Evolutionary conservation across 768 basidiomycete genomes (phyloP).

Genomic region (Leccinum fibrillosum): DNA sequence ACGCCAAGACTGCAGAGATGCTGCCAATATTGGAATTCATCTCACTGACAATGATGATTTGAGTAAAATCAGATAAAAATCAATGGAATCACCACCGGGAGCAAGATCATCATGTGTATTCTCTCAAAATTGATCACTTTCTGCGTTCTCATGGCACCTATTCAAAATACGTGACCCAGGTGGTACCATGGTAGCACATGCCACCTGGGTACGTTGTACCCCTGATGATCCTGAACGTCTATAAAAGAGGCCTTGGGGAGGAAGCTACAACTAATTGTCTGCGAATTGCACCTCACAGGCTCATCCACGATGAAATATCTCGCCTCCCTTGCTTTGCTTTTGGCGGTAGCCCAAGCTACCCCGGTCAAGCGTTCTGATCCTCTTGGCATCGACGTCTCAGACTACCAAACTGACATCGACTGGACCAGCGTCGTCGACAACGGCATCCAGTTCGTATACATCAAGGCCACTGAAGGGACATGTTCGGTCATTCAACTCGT

Average conservation of each 20-base stretch:
- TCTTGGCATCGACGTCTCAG: constrained; percentile 55
- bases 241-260: constrained; percentile 10
- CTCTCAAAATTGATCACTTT: neutral
- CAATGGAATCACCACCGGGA: neutral
- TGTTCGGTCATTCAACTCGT: constrained; percentile 28
- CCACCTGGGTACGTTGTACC: neutral
- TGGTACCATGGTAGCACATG: constrained; percentile 14
- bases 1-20: neutral
- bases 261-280: neutral
- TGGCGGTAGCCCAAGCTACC: constrained; percentile 13
- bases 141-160: constrained; percentile 4
- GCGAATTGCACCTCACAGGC: neutral
- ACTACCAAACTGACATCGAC: constrained; percentile 46
- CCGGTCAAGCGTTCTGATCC: constrained; percentile 35
- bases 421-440: constrained; percentile 51
- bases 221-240: neutral
- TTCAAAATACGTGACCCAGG: neutral
- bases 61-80: neutral
- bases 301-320: constrained; percentile 20
- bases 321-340: constrained; percentile 12
- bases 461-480: constrained; percentile 69
- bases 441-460: constrained; percentile 54
- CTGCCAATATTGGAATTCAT: neutral
- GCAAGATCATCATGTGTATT: neutral
- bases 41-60: neutral